phyloP scores from a whole-genome alignment of 768 basidiomycete species.

The Rhizopogon vulgaris region DNA sequence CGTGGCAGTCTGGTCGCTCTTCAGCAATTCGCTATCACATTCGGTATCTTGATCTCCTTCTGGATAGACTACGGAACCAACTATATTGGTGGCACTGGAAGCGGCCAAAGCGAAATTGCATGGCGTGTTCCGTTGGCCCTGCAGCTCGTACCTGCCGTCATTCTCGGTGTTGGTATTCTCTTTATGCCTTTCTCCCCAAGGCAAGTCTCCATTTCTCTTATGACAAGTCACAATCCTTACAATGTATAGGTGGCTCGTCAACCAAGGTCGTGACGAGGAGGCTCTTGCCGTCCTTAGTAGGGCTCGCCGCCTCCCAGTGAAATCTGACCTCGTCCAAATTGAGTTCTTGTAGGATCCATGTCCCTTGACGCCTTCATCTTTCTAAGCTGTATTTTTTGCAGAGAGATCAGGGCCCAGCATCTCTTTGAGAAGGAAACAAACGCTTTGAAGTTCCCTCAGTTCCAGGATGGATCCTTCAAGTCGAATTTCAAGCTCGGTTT shows the following conservation, averaged over 20 bases:
- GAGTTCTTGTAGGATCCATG: conserved; percentile 57
- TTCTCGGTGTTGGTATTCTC: conserved; percentile 63
- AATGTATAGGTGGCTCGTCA: conserved; percentile 60
- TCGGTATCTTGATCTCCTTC: conserved; percentile 64
- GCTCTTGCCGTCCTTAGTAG: conserved; percentile 57
- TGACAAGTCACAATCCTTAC: background rate
- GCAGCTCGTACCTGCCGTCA: conserved; percentile 67
- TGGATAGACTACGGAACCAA: conserved; percentile 52
- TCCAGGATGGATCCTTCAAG: conserved; percentile 51
- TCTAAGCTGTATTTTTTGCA: conserved; percentile 12
- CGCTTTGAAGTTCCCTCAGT: conserved; percentile 50
- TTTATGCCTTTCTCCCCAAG: conserved; percentile 81
- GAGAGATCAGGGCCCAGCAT: conserved; percentile 70
- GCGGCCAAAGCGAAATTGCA: conserved; percentile 55
- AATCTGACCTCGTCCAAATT: conserved; percentile 63
- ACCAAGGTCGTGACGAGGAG: conserved; percentile 71
- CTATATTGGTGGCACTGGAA: conserved; percentile 61
- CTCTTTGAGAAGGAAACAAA: conserved; percentile 66
- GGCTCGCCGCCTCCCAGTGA: conserved; percentile 48
- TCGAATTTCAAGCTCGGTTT: conserved; percentile 61
- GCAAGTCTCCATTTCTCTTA: conserved; percentile 22
- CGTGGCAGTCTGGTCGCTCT: conserved; percentile 76
- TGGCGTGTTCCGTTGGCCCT: conserved; percentile 74
- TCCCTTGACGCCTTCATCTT: background rate
- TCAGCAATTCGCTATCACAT: conserved; percentile 78